A percentile compares a stretch with the other conserved stretches of the same genome.
Evolutionary conservation across 2,329 filamentous ascomycete species (phyloP).

Genomic region (Diaporthe sp.): DNA sequence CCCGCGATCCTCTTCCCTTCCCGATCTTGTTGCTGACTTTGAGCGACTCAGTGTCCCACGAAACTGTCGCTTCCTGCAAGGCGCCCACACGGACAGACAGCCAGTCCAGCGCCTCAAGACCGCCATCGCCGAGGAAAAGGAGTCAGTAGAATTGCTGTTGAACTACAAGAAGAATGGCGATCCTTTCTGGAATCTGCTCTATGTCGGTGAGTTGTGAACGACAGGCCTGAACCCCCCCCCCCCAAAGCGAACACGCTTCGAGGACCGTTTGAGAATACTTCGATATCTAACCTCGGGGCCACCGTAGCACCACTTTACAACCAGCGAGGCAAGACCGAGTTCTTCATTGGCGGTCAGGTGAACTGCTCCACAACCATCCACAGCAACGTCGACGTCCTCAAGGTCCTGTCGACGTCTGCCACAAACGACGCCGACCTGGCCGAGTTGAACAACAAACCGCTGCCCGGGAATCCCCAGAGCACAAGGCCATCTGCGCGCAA

Average conservation of each 20-base stretch:
- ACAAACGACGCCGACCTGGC: background rate
- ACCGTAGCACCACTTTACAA: conserved; percentile 60
- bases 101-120: conserved; percentile 48
- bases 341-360: conserved; percentile 70
- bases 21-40: background rate
- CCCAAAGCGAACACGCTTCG: background rate
- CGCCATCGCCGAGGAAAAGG: conserved; percentile 25
- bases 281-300: background rate
- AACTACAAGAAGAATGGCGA: conserved; percentile 64
- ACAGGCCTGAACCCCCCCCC: conserved; percentile 40
- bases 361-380: conserved; percentile 69
- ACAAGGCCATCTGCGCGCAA: conserved; percentile 36
- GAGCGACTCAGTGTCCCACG: conserved; percentile 50
- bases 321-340: conserved; percentile 60
- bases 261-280: background rate
- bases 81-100: conserved; percentile 55
- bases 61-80: conserved; percentile 65
- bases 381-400: conserved; percentile 63
- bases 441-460: conserved; percentile 29
- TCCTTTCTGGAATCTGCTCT: conserved; percentile 70
- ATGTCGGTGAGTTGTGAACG: conserved; percentile 55
- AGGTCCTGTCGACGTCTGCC: conserved; percentile 31
- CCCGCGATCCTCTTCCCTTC: too few species aligned
- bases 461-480: background rate
- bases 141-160: conserved; percentile 42